Base-by-base conservation (phyloP, 1,284 basidiomycete species). In the Boletus austroedulis region DNA sequence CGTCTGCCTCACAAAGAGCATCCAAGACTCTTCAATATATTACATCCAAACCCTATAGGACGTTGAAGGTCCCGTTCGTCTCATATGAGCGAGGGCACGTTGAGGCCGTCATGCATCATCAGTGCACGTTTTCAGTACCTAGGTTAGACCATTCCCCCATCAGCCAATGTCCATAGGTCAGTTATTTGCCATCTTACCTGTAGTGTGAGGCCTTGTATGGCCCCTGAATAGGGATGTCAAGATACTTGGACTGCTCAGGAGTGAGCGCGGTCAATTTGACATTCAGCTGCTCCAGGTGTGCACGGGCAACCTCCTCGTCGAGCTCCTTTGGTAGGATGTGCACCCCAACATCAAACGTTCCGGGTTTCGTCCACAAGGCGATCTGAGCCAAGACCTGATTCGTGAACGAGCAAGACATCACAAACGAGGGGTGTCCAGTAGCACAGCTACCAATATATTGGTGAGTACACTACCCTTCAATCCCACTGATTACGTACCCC, bases 361-460 rank as follows among this genome's bases (percentile, higher is more conserved):
- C 83, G 43, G 89, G 89, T 69, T 90, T 92, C 58, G 91, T 95
- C 95, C 95, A 99, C 74, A 99, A 89, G 29, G 94, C 96, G 70
- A 99, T 98, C 82, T 99, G 96, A 51, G 96, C 96, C 66, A 99
- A 84, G 62, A 95, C 93, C 81, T 99, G 96, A 86, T 99, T 99
- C 76, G 94, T 82, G 84, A 99, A 99, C 56, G 97, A 99, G 83
- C 95, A 98, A 40, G 95, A 98, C 97, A 99, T 99, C 81, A 99
- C 96, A 78, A 94, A 94, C 53, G 94, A 95, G 46, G 94, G 94
- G 78, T 96, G 94, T 57, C 94, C 94, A 63, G 93, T 96, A 47
- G 89, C 90, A 73, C 90, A 92, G 38, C 88, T 79, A 56, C 50
- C 7, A 34, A 62, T 8, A 32, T n/a, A 49, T 44, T 23, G 26